phyloP scores from a whole-genome alignment of 306 rosid genomes.

The Clitoria ternatea region DNA sequence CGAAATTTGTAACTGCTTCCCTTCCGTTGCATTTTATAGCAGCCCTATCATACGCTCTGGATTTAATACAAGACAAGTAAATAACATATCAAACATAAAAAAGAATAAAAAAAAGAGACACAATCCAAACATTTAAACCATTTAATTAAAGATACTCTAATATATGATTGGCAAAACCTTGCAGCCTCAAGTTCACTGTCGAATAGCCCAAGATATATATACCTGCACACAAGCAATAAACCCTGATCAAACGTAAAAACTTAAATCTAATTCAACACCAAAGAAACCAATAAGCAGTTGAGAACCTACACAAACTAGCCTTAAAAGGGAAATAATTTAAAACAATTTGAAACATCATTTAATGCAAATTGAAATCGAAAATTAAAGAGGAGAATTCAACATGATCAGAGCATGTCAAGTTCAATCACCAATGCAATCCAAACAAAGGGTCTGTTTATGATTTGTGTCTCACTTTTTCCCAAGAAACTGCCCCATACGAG shows the following conservation, averaged over 20 bases:
- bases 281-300: constrained; percentile 17
- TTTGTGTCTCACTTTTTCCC: constrained; percentile 90
- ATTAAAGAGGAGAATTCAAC: not conserved
- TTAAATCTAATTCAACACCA: constrained; percentile 16
- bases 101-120: too few relatives aligned
- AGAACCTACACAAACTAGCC: not conserved
- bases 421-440: constrained; percentile 9
- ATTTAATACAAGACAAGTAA: constrained; percentile 24
- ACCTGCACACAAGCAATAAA: constrained; percentile 67
- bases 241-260: constrained; percentile 31
- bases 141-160: constrained; percentile 7
- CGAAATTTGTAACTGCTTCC: constrained; percentile 90
- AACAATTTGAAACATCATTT: not conserved
- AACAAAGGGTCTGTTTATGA: not conserved
- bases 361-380: not conserved
- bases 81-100: too few relatives aligned
- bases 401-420: not conserved
- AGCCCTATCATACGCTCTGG: constrained; percentile 92
- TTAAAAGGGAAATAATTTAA: too few relatives aligned
- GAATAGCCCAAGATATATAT: constrained; percentile 88
- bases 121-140: constrained; percentile 12
- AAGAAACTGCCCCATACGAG: constrained; percentile 96
- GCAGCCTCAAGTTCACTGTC: constrained; percentile 95
- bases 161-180: constrained; percentile 52
- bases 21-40: constrained; percentile 82